Base-by-base conservation (phyloP, 345 rosid species). In the Ceriops decandra region DNA sequence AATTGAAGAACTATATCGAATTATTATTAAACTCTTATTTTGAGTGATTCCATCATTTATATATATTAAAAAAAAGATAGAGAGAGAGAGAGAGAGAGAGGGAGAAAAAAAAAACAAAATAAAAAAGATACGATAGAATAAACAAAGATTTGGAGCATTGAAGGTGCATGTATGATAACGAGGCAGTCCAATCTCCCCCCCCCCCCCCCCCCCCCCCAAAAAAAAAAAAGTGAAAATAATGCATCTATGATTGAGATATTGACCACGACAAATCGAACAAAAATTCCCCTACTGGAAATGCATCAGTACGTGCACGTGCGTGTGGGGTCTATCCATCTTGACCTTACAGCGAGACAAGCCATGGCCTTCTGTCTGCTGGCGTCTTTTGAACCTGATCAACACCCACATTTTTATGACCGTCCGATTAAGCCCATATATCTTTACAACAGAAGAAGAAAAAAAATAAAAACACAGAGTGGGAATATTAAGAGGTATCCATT, bases 201-300 rank as follows among this genome's bases (percentile, higher is more conserved):
- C n/a, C 4, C 57, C 17, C 49, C 49, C 19, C 6, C 35, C 35
- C 61, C n/a, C 4, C 57, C 57, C 24, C 0, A 22, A 22, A 24
- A 24, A 24, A 24, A 24, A 24, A n/a, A 4, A 9, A 54, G 58
- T 10, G 58, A 72, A 77, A 85, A 87, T 79, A 84, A 87, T 85
- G 85, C 78, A 49, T 64, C 58, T 79, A 84, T 85, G 87, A 88
- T 85, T 82, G 81, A 77, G 88, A 84, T 84, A 84, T 54, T 77
- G 90, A 84, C 92, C 83, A 70, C 38, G 76, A 68, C 75, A 47
- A 78, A 70, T 63, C 66, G 64, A 79, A 77, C 79, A 76, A 79
- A 56, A 81, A 79, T 76, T 79, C 81, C 52, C 65, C 52, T 22
- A 5, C 56, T 51, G 57, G 8, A 16, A 65, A 19, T 53, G 84